Evolutionary conservation across 1,284 basidiomycete species (phyloP), one percentile per base, ranked within the genome.

Genomic region (Cutaneotrichosporon curvatum): DNA sequence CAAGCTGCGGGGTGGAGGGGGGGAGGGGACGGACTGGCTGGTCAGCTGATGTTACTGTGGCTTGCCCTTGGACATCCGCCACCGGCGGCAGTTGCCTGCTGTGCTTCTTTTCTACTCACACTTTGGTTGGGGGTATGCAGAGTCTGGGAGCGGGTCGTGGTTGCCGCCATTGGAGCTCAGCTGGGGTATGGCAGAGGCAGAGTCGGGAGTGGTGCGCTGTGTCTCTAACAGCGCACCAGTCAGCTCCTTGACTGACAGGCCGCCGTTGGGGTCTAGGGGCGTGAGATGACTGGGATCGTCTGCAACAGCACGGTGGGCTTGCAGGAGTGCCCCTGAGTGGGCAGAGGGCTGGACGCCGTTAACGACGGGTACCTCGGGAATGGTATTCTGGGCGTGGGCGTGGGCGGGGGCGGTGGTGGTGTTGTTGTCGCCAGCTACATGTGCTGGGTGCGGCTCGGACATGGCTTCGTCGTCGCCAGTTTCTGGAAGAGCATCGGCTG

Each of bases 11-110:
- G 32, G 49, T 50, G 12, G 51, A 53, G 4, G 66, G 59, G 10
- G 56, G 53, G 4, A 71, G 47, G 8, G 69, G 67, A 12, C 64
- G 65, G 60, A 71, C 65, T 66, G 43, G 10, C 15, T 4, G 4
- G 51, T 44, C 30, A 45, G 45, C 23, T 10, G 12, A 36, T 4
- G 16, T 19, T 15, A 31, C 8, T 23, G 32, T 11, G 20, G 21
- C 21, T 7, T 15, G 31, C 19, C 8, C 2, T 12, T n/a, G n/a
- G n/a, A n/a, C 12, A 28, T 28, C 7, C 8, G 25, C 8, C 12
- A 28, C 7, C 25, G 7, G 12, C 7, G 8, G 7, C 25, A 28
- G 8, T 28, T 12, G 25, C 25, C 7, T 28, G 25, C 25, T 28
- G 7, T 7, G 25, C 25, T 28, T 28, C 8, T 28, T 7, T 28